phyloP scores from a whole-genome alignment of 768 basidiomycete genomes.

The Pulveroboletus sp. region DNA sequence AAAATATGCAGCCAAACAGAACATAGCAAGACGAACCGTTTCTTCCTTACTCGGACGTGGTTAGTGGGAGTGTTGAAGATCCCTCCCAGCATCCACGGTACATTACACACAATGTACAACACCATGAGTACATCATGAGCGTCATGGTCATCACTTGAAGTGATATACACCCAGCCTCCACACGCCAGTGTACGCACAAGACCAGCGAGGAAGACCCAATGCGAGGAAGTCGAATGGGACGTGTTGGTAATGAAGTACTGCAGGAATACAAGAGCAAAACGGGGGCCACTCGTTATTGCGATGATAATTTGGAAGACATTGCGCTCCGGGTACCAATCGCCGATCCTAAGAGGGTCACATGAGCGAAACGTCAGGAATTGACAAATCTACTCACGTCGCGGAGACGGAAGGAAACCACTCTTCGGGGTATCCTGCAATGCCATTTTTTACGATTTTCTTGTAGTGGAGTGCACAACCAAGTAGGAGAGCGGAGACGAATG shows the following conservation, averaged over 20 bases:
- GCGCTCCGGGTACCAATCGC: constrained; percentile 88
- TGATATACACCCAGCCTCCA: constrained; percentile 92
- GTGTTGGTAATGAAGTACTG: constrained; percentile 59
- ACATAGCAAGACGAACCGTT: constrained; percentile 42
- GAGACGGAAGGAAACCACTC: constrained; percentile 94
- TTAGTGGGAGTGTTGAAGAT: constrained; percentile 50
- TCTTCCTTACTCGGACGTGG: constrained; percentile 41
- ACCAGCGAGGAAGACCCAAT: constrained; percentile 57
- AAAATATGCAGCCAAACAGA: neutral
- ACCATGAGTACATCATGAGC: constrained; percentile 89
- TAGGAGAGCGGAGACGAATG: constrained; percentile 63
- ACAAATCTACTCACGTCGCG: constrained; percentile 54
- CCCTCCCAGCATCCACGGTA: constrained; percentile 87
- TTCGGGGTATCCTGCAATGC: constrained; percentile 74
- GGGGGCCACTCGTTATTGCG: constrained; percentile 82
- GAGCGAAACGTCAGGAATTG: neutral
- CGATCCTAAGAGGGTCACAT: constrained; percentile 54
- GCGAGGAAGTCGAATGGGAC: constrained; percentile 41
- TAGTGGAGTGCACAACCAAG: constrained; percentile 73
- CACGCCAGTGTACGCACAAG: constrained; percentile 75
- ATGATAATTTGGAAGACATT: constrained; percentile 86
- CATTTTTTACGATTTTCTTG: constrained; percentile 83
- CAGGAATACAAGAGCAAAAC: constrained; percentile 62
- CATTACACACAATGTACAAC: constrained; percentile 74
- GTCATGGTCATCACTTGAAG: constrained; percentile 80